Evolutionary conservation across 2,329 filamentous ascomycete genomes (phyloP).

Genomic region (Ceratocystis eucalypticola): DNA sequence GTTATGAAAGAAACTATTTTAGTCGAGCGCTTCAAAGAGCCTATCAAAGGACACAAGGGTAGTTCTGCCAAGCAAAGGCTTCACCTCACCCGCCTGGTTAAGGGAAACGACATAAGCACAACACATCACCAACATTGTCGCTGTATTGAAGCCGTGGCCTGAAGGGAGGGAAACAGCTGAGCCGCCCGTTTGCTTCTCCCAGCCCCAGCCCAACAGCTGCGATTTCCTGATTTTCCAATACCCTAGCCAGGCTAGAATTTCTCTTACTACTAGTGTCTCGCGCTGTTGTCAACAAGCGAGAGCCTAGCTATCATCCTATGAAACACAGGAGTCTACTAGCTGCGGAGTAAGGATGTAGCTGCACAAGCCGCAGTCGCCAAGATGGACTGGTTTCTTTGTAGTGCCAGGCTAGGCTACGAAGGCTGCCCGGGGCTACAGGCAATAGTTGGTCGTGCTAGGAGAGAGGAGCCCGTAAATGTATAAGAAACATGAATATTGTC

Average conservation of each 20-base stretch:
- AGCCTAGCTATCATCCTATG: not conserved
- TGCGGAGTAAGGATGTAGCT: not conserved
- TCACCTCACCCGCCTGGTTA: not conserved
- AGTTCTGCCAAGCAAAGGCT: not conserved
- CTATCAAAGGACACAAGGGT: not conserved
- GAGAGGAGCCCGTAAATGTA: too few relatives aligned
- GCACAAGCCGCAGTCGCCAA: not conserved
- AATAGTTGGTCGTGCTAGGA: too few relatives aligned
- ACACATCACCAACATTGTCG: not conserved
- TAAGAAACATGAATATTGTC: not conserved
- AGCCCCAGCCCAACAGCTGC: not conserved
- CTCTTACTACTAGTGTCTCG: not conserved
- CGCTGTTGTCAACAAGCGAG: not conserved
- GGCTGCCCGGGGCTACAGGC: not conserved
- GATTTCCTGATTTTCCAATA: not conserved
- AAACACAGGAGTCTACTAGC: not conserved
- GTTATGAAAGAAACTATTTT: not conserved
- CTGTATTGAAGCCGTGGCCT: not conserved
- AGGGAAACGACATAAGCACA: not conserved
- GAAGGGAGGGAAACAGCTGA: not conserved
- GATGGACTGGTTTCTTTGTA: not conserved
- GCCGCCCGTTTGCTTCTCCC: not conserved
- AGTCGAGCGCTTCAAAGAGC: not conserved
- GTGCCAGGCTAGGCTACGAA: not conserved
- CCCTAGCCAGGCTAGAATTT: not conserved